Conservation (phyloP, 75 land plant genomes). For the Isoetes taiwanensis region DNA sequence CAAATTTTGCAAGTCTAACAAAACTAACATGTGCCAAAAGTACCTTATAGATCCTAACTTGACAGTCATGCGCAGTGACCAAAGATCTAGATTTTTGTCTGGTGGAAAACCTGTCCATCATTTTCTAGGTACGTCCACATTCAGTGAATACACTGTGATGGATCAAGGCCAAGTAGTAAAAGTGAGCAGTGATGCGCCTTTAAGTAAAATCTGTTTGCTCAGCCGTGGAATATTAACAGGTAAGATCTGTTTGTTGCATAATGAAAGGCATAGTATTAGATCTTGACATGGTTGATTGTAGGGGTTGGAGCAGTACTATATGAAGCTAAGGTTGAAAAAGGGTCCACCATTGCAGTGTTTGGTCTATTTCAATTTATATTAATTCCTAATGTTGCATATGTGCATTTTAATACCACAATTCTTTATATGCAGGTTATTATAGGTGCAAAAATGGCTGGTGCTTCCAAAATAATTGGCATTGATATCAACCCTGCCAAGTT, state of each 20-base stretch:
- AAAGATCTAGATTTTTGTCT: slow-evolving; percentile 57
- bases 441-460: slow-evolving; percentile 32
- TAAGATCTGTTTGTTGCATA: too few species aligned
- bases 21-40: slow-evolving; percentile 72
- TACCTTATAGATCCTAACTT: slow-evolving; percentile 45
- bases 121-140: slow-evolving; percentile 83
- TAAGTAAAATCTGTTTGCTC: slow-evolving; percentile 73
- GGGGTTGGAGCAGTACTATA: too few species aligned
- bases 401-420: too few species aligned
- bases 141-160: slow-evolving; percentile 82
- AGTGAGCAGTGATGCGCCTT: slow-evolving; percentile 39
- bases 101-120: slow-evolving; percentile 80
- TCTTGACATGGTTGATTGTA: too few species aligned
- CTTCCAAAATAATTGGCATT: slow-evolving; percentile 28
- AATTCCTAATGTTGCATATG: too few species aligned
- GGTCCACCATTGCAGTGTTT: too few species aligned
- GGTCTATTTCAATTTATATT: too few species aligned
- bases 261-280: too few species aligned
- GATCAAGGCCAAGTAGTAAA: slow-evolving; percentile 80
- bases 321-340: too few species aligned
- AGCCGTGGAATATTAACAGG: slow-evolving; percentile 91
- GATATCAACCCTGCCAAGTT: slow-evolving; percentile 19
- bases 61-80: slow-evolving; percentile 71
- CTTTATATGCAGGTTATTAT: slow-evolving; percentile 30
- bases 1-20: slow-evolving; percentile 46